Base-by-base conservation (phyloP, 352 stramenopile species). In the Chrysophaeum taylorii region DNA sequence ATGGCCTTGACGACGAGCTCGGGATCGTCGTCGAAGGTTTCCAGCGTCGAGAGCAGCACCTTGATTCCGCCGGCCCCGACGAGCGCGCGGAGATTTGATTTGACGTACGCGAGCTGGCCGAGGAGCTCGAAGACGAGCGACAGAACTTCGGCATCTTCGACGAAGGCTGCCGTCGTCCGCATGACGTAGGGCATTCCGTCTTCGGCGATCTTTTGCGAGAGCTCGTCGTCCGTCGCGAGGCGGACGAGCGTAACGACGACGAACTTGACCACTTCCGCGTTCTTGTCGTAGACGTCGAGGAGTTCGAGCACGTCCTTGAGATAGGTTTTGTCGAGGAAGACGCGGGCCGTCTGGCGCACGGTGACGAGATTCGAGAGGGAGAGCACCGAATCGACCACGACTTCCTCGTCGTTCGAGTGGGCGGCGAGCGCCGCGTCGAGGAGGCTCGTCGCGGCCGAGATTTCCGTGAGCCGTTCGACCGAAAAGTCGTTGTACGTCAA, bases 121-220 rank as follows among this genome's bases (percentile, higher is more conserved):
- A 82, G 64, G n/a, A 82, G 69, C 33, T 74, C 72, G 25, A 82
- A 82, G 23, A 70, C 62, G n/a, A 73, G n/a, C 25, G 50, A 45
- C 7, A 82, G 62, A 15, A 81, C 43, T 31, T 73, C 77, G 1
- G 71, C 63, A 48, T 81, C 73, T 33, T 80, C 71, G 41, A 71
- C 54, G 64, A 77, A 71, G 14, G 52, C n/a, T 12, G 71, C 38
- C 2, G 78, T 64, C 18, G 61, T 52, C 54, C 78, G 67, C 50
- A 81, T 70, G 36, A 82, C 57, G 23, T 78, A 31, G 71, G 80
- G 64, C 76, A 82, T 78, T 42, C 76, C 75, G 27, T 74, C 57
- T 31, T 75, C 41, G 0, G 76, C 75, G 29, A 81, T 75, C n/a
- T 62, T 61, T 39, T 50, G 52, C 36, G 57, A 71, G 12, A 78